phyloP scores from a whole-genome alignment of 1,284 basidiomycete species.

The Paramarasmius palmivorus region DNA sequence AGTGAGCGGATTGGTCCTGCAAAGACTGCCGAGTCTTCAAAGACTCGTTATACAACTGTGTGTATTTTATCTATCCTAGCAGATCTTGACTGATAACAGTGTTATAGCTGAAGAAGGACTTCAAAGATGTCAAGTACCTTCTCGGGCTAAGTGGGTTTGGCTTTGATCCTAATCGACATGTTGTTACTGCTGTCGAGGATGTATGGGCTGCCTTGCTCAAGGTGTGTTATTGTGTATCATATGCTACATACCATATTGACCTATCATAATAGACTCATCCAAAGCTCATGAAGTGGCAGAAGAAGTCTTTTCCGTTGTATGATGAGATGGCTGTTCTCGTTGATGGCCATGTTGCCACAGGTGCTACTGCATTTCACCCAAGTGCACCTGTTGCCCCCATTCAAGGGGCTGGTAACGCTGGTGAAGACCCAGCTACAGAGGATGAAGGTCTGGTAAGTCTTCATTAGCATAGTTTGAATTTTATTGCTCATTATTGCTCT shows the following conservation, averaged over 20 bases:
- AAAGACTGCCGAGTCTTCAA: conserved; percentile 16
- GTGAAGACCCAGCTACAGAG: not conserved
- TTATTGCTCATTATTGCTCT: not conserved
- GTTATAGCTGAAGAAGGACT: conserved; percentile 30
- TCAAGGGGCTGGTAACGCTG: not conserved
- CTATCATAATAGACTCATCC: conserved; percentile 20
- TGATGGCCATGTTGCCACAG: conserved; percentile 27
- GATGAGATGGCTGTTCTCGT: conserved; percentile 25
- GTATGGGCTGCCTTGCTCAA: conserved; percentile 26
- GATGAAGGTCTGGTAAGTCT: not conserved
- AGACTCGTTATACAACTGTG: conserved; percentile 16
- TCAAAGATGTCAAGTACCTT: conserved; percentile 22
- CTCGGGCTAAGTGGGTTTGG: conserved; percentile 31
- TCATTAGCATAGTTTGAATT: not conserved
- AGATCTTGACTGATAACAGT: not conserved
- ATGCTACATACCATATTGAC: not conserved
- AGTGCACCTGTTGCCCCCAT: conserved; percentile 2
- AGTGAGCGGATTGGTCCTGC: conserved; percentile 1
- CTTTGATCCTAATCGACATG: conserved; percentile 26
- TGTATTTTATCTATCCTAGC: not conserved
- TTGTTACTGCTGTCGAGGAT: conserved; percentile 26
- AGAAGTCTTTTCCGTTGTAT: conserved; percentile 29
- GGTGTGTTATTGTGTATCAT: conserved; percentile 16
- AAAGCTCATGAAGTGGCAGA: conserved; percentile 22
- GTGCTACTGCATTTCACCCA: conserved; percentile 21